Percentiles rank a stretch among this genome's conserved stretches.
phyloP scores from a whole-genome alignment of 352 stramenopile genomes.

The Elongisporangium undulatum region DNA sequence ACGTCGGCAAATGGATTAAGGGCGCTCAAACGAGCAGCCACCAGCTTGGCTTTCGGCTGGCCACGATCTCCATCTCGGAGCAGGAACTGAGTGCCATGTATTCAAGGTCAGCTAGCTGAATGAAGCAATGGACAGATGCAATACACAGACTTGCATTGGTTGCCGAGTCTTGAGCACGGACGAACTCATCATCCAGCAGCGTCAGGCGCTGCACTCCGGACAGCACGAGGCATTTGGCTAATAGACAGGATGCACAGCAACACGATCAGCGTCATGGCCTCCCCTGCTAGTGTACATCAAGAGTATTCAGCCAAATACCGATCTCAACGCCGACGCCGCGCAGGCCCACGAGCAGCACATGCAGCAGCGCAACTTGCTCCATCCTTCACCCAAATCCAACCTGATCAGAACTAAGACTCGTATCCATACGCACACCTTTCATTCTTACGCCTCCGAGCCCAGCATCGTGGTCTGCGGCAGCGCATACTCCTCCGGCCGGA shows the following conservation, averaged over 20 bases:
- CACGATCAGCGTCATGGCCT: neutral
- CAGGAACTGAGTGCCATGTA: slow-evolving; percentile 16
- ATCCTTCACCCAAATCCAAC: slow-evolving; percentile 13
- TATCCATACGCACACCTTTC: neutral
- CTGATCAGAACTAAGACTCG: neutral
- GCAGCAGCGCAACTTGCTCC: slow-evolving; percentile 34
- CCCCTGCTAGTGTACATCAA: neutral
- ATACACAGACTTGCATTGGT: slow-evolving; percentile 11
- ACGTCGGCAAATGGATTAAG: slow-evolving; percentile 22
- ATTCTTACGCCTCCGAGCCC: neutral
- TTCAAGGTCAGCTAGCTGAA: neutral
- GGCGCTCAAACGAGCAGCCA: slow-evolving; percentile 22
- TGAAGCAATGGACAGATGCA: neutral
- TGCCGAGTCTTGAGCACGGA: slow-evolving; percentile 28
- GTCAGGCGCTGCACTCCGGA: slow-evolving; percentile 30
- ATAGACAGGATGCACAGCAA: neutral
- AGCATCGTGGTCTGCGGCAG: slow-evolving; percentile 3
- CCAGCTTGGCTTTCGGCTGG: slow-evolving; percentile 24
- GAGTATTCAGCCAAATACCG: slow-evolving; percentile 8
- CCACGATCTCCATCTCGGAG: slow-evolving; percentile 21
- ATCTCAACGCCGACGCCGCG: slow-evolving; percentile 37
- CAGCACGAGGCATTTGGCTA: slow-evolving; percentile 34
- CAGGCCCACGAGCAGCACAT: slow-evolving; percentile 39
- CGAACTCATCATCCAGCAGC: slow-evolving; percentile 38
- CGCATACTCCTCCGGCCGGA: slow-evolving; percentile 1